Evolutionary conservation across 2,329 filamentous ascomycete genomes (phyloP).

Genomic region (Xylariaceae sp.): DNA sequence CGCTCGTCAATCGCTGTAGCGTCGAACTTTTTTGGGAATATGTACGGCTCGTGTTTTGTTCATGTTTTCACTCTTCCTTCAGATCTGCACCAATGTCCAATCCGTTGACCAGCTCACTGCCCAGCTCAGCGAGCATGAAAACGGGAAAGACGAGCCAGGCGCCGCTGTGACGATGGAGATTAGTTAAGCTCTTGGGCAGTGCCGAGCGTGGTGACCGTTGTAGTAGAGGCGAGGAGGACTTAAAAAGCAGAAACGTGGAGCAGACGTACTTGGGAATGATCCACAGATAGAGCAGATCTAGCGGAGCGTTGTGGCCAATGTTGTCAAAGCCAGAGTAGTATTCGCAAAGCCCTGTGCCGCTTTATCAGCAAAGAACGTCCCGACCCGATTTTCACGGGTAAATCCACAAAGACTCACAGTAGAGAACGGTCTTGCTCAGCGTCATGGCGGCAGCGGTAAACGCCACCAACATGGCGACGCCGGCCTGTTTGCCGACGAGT

Average conservation of each 20-base stretch:
- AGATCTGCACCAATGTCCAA: slow-evolving; percentile 33
- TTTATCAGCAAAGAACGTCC: not conserved
- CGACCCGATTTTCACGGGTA: not conserved
- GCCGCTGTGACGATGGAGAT: slow-evolving; percentile 37
- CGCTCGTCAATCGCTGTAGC: no score
- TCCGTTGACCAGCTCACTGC: slow-evolving; percentile 45
- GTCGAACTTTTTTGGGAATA: not conserved
- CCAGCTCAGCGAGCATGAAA: slow-evolving; percentile 49
- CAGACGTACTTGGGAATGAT: slow-evolving; percentile 34
- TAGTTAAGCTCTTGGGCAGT: no score
- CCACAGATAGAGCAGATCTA: slow-evolving; percentile 49
- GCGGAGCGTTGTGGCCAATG: slow-evolving; percentile 51
- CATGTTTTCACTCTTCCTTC: slow-evolving; percentile 38
- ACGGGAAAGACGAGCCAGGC: slow-evolving; percentile 51
- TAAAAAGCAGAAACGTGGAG: no score
- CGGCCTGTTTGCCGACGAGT: slow-evolving; percentile 42
- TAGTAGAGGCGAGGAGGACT: not conserved
- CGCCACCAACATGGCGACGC: slow-evolving; percentile 42
- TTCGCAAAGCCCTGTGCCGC: slow-evolving; percentile 48
- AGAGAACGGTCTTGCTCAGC: slow-evolving; percentile 57
- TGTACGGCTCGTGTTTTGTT: not conserved
- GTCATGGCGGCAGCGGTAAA: slow-evolving; percentile 58
- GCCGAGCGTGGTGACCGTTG: no score
- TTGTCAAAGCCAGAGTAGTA: slow-evolving; percentile 53
- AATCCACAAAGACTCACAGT: slow-evolving; percentile 42